Base-by-base conservation (phyloP, 2,329 filamentous ascomycete species). In the Alternaria sp. region DNA sequence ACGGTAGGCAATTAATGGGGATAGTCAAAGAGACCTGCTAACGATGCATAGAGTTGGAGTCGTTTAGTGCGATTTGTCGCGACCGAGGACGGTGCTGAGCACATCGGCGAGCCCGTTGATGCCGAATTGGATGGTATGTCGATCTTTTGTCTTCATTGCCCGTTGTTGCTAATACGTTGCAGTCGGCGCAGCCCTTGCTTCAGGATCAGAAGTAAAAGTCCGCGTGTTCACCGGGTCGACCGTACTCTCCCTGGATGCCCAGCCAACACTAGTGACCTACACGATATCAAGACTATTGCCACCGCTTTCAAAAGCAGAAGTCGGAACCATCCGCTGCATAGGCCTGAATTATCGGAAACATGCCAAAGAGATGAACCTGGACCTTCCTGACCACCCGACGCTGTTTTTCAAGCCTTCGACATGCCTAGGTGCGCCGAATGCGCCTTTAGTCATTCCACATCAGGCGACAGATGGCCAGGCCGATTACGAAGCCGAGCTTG, bases 271-370 rank as follows among this genome's bases (percentile, higher is more conserved):
- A 36, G 54, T 58, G 1, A 63, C 57, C 19, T 57, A 66, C 26
- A 64, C 53, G 21, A 58, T 67, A 57, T 57, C 51, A 28, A 49
- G 45, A 44, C 59, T 71, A 11, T 69, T 83, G 17, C 73, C 77
- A 2, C 82, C 82, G 0, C 58, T 83, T 21, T 65, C 72, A 1
- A 61, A 61, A 19, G 61, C 73, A 12, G 78, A 83, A 30, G 75
- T 81, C 6, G 78, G 79, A 32, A 78, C 80, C 19, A 82, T 84
- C 52, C 80, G 82, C 36, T 84, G 82, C 67, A 72, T 84, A 50
- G 83, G 83, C 7, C 77, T 84, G 55, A 85, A 84, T 73, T 71
- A 71, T 40, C 59, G 62, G 21, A 64, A 70, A 9, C 66, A 71
- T 56, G 66, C 67, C 0, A 67, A 65, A 44, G 67, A 69, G 46